A percentile compares a stretch with the other conserved stretches of the same genome.
Conservation (phyloP, 176 grass and related monocot genomes). For the Rhynchospora tenuis region DNA sequence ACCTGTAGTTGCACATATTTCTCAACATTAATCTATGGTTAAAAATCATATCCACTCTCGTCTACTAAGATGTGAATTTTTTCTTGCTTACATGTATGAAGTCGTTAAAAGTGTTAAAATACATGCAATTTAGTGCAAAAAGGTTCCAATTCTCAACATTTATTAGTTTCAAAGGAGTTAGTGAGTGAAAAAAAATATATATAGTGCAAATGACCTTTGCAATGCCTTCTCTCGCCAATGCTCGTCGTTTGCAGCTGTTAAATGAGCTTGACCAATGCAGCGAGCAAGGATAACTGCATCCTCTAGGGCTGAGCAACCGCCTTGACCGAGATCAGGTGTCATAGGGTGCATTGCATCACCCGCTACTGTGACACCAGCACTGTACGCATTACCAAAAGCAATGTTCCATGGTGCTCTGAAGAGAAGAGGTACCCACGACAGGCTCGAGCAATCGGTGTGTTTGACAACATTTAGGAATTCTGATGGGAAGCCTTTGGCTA, state of each 20-base stretch:
- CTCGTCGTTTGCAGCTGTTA: not conserved
- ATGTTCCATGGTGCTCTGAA: slow-evolving; percentile 27
- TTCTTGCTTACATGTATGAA: not conserved
- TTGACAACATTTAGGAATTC: not conserved
- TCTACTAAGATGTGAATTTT: not conserved
- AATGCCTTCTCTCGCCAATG: not conserved
- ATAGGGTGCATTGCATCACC: slow-evolving; percentile 33
- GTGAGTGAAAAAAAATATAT: not conserved
- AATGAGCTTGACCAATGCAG: not conserved
- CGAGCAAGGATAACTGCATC: slow-evolving; percentile 26
- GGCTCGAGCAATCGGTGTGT: not conserved
- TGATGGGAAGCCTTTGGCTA: slow-evolving; percentile 1
- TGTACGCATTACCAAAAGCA: not conserved
- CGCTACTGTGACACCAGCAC: not conserved
- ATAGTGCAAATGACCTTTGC: not conserved
- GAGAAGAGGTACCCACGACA: slow-evolving; percentile 18
- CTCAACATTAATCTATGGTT: not conserved
- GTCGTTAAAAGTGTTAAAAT: not conserved
- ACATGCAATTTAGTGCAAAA: not conserved
- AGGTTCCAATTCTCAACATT: not conserved
- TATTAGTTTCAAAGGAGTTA: not conserved
- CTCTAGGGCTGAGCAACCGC: slow-evolving; percentile 20
- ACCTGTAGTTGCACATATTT: not conserved
- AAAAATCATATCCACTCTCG: not conserved
- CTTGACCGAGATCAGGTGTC: slow-evolving; percentile 14